Evolutionary conservation across 2,329 filamentous ascomycete species (phyloP).

Genomic region (Nothophoma quercina): DNA sequence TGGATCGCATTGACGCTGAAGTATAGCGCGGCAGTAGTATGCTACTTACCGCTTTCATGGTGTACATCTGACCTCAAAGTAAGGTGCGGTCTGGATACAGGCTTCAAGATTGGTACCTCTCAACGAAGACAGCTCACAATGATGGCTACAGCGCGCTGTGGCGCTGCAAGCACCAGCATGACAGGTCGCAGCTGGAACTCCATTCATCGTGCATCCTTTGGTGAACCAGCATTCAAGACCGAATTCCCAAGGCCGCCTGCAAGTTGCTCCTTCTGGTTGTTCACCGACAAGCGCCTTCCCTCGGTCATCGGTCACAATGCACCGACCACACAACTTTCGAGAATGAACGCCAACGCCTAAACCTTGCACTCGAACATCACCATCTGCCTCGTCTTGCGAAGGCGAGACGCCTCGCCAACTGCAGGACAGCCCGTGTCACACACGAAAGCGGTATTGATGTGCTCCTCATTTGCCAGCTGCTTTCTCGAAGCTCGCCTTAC

Average conservation of each 20-base stretch:
- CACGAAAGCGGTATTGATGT: conserved; percentile 2
- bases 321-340: background rate
- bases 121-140: conserved; percentile 1
- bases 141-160: background rate
- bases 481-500: background rate
- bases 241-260: conserved; percentile 1
- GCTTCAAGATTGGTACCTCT: background rate
- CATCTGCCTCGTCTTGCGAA: background rate
- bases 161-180: background rate
- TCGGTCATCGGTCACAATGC: conserved; percentile 7
- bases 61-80: conserved; percentile 1
- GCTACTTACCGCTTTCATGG: background rate
- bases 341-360: background rate
- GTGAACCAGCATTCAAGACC: background rate
- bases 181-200: background rate
- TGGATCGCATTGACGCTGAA: conserved; percentile 10
- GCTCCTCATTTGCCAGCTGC: background rate
- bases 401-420: conserved; percentile 11
- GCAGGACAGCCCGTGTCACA: conserved; percentile 10
- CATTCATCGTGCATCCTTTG: background rate
- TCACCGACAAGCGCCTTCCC: conserved; percentile 6
- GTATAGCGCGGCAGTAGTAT: conserved; percentile 13
- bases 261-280: conserved; percentile 3
- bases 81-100: conserved; percentile 2
- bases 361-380: conserved; percentile 4